Evolutionary conservation across 2,329 filamentous ascomycete genomes (phyloP).

Genomic region (Metarhizium humberi): DNA sequence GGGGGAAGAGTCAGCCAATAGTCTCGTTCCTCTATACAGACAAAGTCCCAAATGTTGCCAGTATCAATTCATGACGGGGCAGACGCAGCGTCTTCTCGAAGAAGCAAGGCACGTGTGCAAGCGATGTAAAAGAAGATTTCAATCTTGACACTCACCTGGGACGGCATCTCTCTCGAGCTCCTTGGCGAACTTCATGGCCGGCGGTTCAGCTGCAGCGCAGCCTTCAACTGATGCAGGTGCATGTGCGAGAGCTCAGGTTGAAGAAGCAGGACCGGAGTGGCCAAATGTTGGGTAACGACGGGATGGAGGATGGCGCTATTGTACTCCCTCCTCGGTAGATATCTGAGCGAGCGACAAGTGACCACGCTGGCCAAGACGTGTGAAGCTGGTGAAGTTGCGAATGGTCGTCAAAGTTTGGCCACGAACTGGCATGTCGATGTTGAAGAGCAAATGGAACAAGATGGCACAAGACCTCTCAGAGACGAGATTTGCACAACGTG

Average conservation of each 20-base stretch:
- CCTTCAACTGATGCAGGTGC: background rate
- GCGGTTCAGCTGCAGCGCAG: conserved; percentile 6
- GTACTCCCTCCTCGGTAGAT: background rate
- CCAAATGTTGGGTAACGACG: background rate
- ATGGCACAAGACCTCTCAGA: conserved; percentile 4
- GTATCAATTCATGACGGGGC: background rate
- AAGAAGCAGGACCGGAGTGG: background rate
- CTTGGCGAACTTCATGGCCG: conserved; percentile 12
- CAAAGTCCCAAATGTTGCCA: background rate
- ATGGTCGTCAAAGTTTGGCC: background rate
- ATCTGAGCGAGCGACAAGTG: background rate
- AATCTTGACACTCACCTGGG: conserved; percentile 46
- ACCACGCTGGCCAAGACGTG: background rate
- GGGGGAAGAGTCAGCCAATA: background rate
- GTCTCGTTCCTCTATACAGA: background rate
- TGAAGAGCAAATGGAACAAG: conserved; percentile 3
- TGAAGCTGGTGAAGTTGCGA: background rate
- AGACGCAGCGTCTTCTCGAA: background rate
- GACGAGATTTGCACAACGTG: background rate
- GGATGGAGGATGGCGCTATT: background rate
- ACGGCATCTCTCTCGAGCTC: conserved; percentile 42
- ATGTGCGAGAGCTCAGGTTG: background rate
- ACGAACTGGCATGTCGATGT: conserved; percentile 4
- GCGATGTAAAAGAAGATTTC: background rate
- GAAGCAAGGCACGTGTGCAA: too few species aligned